phyloP scores from a whole-genome alignment of 208 protist species.

The Acanthamoeba castellanii region DNA sequence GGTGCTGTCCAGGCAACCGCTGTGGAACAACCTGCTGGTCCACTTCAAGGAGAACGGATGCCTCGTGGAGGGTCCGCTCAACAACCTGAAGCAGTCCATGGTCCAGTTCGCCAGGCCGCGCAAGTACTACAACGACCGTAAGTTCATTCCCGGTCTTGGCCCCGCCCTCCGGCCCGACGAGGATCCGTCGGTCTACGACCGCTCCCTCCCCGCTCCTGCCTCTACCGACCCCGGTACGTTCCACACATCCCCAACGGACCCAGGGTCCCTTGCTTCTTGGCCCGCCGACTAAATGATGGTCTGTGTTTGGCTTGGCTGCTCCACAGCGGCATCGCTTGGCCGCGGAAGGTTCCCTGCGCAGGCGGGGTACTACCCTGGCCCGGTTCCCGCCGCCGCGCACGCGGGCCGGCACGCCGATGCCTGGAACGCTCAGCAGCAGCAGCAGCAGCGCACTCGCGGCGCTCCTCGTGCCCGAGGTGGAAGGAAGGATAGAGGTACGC shows the following conservation, averaged over 20 bases:
- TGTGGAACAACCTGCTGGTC: constrained; percentile 94
- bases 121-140: constrained; percentile 75
- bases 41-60: constrained; percentile 92
- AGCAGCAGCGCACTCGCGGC: background rate
- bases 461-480: background rate
- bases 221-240: background rate
- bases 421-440: constrained; percentile 19
- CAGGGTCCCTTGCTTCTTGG: background rate
- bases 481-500: background rate
- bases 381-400: background rate
- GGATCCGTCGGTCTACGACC: constrained; percentile 15
- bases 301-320: background rate
- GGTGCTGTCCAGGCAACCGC: constrained; percentile 80
- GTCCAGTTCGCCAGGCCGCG: constrained; percentile 86
- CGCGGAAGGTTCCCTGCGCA: constrained; percentile 9
- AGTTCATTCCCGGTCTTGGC: constrained; percentile 8
- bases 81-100: constrained; percentile 87
- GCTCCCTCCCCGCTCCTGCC: background rate
- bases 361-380: background rate
- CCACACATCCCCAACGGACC: background rate
- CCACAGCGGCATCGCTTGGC: background rate
- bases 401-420: background rate
- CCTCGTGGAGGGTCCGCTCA: constrained; percentile 93
- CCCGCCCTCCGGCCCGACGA: constrained; percentile 9
- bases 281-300: background rate